Evolutionary conservation across 192 early-diverging fungal genomes (phyloP), one percentile per base, ranked within the genome.

Genomic region (Kappamyces sp.): DNA sequence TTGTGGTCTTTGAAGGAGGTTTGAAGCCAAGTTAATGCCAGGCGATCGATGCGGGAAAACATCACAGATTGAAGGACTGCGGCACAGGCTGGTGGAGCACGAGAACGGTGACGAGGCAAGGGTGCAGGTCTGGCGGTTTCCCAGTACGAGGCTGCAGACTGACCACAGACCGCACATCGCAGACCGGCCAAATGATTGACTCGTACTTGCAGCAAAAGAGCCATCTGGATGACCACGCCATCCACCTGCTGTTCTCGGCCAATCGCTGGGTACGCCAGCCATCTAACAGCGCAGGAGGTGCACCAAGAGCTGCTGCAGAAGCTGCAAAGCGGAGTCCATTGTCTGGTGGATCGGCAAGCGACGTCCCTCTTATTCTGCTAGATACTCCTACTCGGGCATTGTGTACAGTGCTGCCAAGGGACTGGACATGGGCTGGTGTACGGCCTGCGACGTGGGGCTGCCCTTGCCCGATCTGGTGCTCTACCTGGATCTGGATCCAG

Each of bases 381-480:
- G 96, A 42, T 99, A 99, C 68, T 90, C 92, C 0, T 97, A 91
- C 62, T 96, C 94, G 0, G 96, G 96, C 6, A 88, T 92, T 4
- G 91, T 90, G 1, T 99, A 89, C 62, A 88, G 91, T 0, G 82
- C 85, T 11, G 91, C 93, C 43, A 96, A 98, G 71, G 84, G 84
- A 0, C 65, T 95, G 34, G 81, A 87, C 57, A 66, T 89, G 37
- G 69, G 79, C n/a, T 97, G 94, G 94, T 96, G 94, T 69, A 87
- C 82, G 68, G 64, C 74, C 1, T 83, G 88, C 8, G 96, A 99
- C 68, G 69, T 79, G 29, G 94, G 94, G 1, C 71, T 99, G 14
- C 61, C 90, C 0, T 71, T 73, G 3, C 95, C 95, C 12, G 95
- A 98, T 57, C 41, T 90, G 4, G 88, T 94, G 11, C n/a, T 32